Evolutionary conservation across 495 filamentous ascomycete genomes (phyloP).

Genomic region (Penicillium malachiteum): DNA sequence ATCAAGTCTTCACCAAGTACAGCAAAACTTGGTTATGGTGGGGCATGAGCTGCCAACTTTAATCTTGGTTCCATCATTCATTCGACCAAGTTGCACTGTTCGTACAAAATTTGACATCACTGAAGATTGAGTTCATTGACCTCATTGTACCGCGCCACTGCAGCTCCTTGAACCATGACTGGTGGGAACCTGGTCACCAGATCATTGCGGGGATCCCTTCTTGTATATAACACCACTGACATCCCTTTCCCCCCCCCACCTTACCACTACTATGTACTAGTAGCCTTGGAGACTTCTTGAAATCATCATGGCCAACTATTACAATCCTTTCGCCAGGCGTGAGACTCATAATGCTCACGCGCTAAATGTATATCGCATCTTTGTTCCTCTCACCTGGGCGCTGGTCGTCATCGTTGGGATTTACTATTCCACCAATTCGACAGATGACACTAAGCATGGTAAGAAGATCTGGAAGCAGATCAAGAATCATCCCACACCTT

Average conservation of each 20-base stretch:
- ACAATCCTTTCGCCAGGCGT: slow-evolving; percentile 66
- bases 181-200: neutral
- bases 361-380: slow-evolving; percentile 59
- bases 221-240: slow-evolving; percentile 8
- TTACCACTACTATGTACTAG: neutral
- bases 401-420: slow-evolving; percentile 65
- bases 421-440: slow-evolving; percentile 65
- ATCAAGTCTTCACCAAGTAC: neutral
- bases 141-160: slow-evolving; percentile 5
- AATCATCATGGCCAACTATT: slow-evolving; percentile 30
- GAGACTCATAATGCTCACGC: slow-evolving; percentile 56
- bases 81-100: neutral
- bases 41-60: slow-evolving; percentile 1
- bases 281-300: neutral
- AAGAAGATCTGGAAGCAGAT: slow-evolving; percentile 71
- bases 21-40: slow-evolving; percentile 2
- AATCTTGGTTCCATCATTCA: neutral
- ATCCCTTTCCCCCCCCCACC: neutral
- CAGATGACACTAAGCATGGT: slow-evolving; percentile 56
- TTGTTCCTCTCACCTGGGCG: slow-evolving; percentile 70
- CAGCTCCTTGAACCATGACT: neutral
- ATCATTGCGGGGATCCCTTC: neutral
- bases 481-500: slow-evolving; percentile 62
- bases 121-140: neutral
- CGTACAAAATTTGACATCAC: slow-evolving; percentile 8